Evolutionary conservation across 192 early-diverging fungal species (phyloP), one percentile per base, ranked within the genome.

Genomic region (Allomyces javanicus): DNA sequence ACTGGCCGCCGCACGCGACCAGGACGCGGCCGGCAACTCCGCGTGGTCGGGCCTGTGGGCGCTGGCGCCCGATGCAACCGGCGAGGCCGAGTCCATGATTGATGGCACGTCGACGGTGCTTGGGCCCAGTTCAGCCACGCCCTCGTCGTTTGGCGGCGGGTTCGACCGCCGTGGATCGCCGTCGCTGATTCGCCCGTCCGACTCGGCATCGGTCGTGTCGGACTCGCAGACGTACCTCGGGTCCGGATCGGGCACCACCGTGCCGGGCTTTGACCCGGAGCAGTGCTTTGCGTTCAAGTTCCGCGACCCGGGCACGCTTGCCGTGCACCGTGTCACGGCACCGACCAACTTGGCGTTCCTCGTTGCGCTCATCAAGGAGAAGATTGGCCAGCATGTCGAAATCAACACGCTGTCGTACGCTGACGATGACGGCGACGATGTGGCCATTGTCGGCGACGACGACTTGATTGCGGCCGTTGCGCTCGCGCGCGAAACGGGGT

Each of bases 391-490:
- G 44, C 62, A 73, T 6, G 67, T 72, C 62, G 72, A 75, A 64
- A 80, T 68, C 76, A 78, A 72, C 70, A 75, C 72, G 25, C 77
- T 92, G 40, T 85, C 85, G 1, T 97, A 94, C 69, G 72, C 90
- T 66, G 94, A 97, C 70, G 94, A 97, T 66, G 94, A 97, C 63
- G 81, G 85, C 44, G 94, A 97, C 72, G 74, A 80, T 65, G 88
- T 97, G 40, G 77, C 85, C 67, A 80, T 97, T 68, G 82, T 83
- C 26, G 78, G 78, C 27, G 86, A 89, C 65, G 78, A 78, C 4
- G 93, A 96, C 68, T 72, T 97, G 66, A 72, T 80, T 19, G 91
- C 95, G 62, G 90, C 94, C 12, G 89, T 96, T 0, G 69, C 82
- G 5, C 79, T 93, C 73, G 90, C 93, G 21, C 77, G 79, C 55